A percentile compares a stretch with the other conserved stretches of the same genome.
These are phyloP conservation scores for Porcisia deanei DNA, from an alignment of 208 protist species.

Conservation along the genomic window DNA sequence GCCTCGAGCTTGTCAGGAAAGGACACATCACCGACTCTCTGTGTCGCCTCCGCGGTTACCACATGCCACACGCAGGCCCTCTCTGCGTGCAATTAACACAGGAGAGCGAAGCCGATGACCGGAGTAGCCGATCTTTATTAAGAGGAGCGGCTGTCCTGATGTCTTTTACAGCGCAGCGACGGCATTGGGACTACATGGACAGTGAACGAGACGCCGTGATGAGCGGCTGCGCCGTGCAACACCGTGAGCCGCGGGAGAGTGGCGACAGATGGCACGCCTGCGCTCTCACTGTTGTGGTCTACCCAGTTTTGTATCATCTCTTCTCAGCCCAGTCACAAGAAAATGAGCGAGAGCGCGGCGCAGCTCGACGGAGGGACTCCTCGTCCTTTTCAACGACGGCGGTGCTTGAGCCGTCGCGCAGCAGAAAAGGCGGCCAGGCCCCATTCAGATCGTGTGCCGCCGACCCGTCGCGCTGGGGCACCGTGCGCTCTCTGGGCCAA, in stretches of 20 bases:
- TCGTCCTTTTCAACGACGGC: background rate
- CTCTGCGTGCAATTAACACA: background rate
- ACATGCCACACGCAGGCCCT: background rate
- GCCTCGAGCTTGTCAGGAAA: background rate
- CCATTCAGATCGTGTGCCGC: background rate
- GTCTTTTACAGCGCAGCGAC: slow-evolving; percentile 11
- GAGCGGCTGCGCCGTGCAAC: background rate
- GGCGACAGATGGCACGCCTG: slow-evolving; percentile 7
- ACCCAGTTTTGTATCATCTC: slow-evolving; percentile 10
- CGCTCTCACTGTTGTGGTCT: background rate
- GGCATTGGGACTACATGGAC: background rate
- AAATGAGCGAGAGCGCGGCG: background rate
- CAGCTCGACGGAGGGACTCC: background rate
- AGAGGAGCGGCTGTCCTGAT: slow-evolving; percentile 20
- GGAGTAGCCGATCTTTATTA: background rate
- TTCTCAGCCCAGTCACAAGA: background rate
- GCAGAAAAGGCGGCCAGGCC: background rate
- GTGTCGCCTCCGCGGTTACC: background rate
- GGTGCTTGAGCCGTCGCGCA: background rate
- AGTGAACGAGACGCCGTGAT: background rate
- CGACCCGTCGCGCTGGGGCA: background rate
- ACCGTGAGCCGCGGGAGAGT: background rate
- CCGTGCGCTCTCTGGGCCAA: slow-evolving; percentile 5
- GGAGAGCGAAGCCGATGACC: background rate
- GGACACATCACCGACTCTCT: background rate